These are phyloP conservation scores for Periconia sp. DNA, from an alignment of 2,329 filamentous ascomycete species.

Conservation along the genomic window DNA sequence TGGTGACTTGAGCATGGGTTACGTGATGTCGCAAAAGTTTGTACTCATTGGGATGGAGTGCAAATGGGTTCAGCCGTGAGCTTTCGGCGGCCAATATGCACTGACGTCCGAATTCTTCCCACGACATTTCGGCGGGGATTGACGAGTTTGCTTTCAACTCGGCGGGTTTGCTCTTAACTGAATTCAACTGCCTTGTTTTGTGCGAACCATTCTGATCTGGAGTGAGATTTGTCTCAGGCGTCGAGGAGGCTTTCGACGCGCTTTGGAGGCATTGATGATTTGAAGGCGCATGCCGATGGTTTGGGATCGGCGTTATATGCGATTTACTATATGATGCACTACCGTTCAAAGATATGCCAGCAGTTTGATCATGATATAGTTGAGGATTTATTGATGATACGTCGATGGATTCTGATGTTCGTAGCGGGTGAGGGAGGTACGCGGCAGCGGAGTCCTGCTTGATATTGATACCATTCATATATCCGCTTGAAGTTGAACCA, in stretches of 20 bases:
- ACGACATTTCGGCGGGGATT: constrained; percentile 73
- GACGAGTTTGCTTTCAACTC: constrained; percentile 68
- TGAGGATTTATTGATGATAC: constrained; percentile 11
- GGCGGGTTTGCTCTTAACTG: constrained; percentile 22
- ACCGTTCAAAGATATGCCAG: constrained; percentile 2
- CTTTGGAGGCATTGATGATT: constrained; percentile 25
- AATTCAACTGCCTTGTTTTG: constrained; percentile 19
- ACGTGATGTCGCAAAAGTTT: constrained; percentile 76
- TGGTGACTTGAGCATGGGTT: constrained; percentile 85
- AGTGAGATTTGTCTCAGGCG: constrained; percentile 31
- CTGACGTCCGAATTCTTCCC: constrained; percentile 83
- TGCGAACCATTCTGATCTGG: constrained; percentile 20
- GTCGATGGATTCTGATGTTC: constrained; percentile 19
- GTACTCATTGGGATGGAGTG: constrained; percentile 83
- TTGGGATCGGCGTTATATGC: background rate
- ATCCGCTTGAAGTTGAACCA: constrained; percentile 31
- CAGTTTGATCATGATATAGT: constrained; percentile 13
- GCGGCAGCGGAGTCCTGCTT: constrained; percentile 33
- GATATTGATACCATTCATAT: constrained; percentile 27
- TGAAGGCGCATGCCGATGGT: constrained; percentile 11
- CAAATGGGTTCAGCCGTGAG: constrained; percentile 86
- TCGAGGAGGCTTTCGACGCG: constrained; percentile 32
- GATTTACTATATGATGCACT: background rate
- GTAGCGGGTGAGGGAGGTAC: constrained; percentile 27
- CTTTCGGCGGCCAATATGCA: constrained; percentile 88